Base-by-base conservation (phyloP, 495 filamentous ascomycete species). In the Podospora didyma region DNA sequence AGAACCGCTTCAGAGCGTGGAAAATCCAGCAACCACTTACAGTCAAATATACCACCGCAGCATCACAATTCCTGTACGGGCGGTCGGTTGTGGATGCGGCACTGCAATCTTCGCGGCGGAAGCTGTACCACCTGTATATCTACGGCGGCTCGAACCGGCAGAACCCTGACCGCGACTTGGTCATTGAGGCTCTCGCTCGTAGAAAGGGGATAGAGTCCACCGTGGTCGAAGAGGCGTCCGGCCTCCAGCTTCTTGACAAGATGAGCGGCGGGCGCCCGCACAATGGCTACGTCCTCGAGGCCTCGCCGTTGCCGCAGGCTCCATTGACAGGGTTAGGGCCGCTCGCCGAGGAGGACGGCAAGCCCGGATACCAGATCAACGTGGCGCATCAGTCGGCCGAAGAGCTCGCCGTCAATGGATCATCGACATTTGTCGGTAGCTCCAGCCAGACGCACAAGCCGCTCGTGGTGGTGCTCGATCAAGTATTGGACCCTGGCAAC, bases 1-100 rank as follows among this genome's bases (percentile, higher is more conserved):
- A 49, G 39, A 14, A 17, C 1, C 39, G 39, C 14, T 42, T 42
- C 39, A 42, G n/a, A 17, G n/a, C n/a, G 9, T 42, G 39, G 49
- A 26, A 41, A 21, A 26, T 53, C 63, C 22, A 51, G 0, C 84
- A 53, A 2, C 85, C 85, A 0, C 37, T 85, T 20, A 79, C 82
- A 12, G 81, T 96, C 44, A 87, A 87, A 2, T 91, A 90, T 64
- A 90, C 89, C 2, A 92, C 89, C 3, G 86, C 92, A 0, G 88
- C 92, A 37, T 94, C 92, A 1, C 87, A 95, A 57, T 97, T 96
- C 68, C 80, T 98, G 7, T 97, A 96, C 65, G 94, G 94, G 14
- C 82, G 80, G 16, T 86, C 86, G 7, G 82, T 87, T 2, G 88
- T 97, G n/a, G 83, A 87, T 53, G 89, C 93, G 7, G 93, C 92